Evolutionary conservation across 805 yeast genomes (phyloP), one percentile per base, ranked within the genome.

Genomic region (Yarrowia sp.): DNA sequence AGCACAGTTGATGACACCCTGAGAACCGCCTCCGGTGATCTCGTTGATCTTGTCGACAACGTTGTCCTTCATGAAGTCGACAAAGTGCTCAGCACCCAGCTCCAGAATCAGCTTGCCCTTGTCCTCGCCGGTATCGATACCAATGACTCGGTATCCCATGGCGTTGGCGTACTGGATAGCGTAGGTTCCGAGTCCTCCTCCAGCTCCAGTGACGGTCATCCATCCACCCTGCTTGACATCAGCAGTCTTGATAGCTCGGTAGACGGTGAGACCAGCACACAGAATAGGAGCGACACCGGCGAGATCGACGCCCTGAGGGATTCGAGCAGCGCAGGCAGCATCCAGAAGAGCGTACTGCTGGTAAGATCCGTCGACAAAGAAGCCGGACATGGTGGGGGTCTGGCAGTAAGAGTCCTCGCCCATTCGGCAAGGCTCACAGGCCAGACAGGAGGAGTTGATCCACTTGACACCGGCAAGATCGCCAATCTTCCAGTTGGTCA

Each of bases 181-280:
- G 69, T 88, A 78, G 65, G 90, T 81, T 67, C 92, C 92, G 71
- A 87, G 83, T 69, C 92, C 92, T 74, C 92, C 90, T 72, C 86
- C 90, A 64, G 91, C 91, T 76, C 92, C 92, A 66, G 89, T 84
- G 71, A 87, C 78, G 69, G 89, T 87, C 67, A 87, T 87, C 89
- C 90, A 87, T 71, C 87, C 83, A 69, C 92, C 92, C 67, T 90
- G 84, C 67, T 71, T 75, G 72, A 87, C 80, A 66, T 83, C 83
- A 65, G 96, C 89, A 48, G 90, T 87, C 82, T 89, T 89, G 75
- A 90, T 80, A 48, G 96, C 96, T 81, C 89, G 90, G 86, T 90
- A 90, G 66, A 89, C 96, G 39, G 96, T 90, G 76, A 90, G 85
- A 78, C 96, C 96, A 39, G 96, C 96, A 80, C 96, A 90, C 73